phyloP scores from a whole-genome alignment of 495 filamentous ascomycete genomes.

The Penicillium tannophilum region DNA sequence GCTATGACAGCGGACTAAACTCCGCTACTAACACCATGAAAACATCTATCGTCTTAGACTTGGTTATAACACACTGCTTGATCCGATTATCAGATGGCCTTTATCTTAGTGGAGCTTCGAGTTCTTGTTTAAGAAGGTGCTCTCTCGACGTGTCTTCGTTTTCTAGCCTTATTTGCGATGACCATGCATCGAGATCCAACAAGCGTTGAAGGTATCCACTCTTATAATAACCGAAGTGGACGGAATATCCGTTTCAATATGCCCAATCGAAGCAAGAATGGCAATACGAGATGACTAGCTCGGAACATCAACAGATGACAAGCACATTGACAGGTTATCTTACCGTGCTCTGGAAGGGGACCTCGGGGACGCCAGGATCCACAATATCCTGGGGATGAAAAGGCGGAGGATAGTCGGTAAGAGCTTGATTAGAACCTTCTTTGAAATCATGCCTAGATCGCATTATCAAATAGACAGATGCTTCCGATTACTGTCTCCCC shows the following conservation, averaged over 20 bases:
- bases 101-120: background rate
- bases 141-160: background rate
- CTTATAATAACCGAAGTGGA: background rate
- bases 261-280: background rate
- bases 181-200: background rate
- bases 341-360: background rate
- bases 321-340: background rate
- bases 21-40: conserved; percentile 15
- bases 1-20: conserved; percentile 15
- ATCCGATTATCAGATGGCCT: conserved; percentile 1
- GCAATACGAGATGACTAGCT: background rate
- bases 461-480: background rate
- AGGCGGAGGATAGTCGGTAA: background rate
- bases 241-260: background rate
- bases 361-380: background rate
- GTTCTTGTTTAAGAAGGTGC: background rate
- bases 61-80: background rate
- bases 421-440: background rate
- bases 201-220: no score
- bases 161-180: background rate
- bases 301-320: background rate
- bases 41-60: background rate
- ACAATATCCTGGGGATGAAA: background rate
- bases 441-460: background rate
- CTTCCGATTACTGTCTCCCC: background rate